Evolutionary conservation across 139 green algal genomes (phyloP).

Genomic region (Pseudopediastrum boryanum): DNA sequence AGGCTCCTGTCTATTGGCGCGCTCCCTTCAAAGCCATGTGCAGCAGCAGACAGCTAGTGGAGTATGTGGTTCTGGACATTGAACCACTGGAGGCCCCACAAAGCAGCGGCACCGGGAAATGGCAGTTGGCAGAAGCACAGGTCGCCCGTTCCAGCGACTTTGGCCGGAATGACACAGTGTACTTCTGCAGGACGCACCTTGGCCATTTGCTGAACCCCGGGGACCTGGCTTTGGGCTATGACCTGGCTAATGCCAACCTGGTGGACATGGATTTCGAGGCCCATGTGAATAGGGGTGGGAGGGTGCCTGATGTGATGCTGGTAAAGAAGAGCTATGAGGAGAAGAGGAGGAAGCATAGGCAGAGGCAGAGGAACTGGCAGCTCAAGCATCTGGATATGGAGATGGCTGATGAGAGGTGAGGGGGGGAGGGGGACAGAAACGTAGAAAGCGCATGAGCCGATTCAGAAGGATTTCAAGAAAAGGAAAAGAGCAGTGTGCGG

Average conservation of each 20-base stretch:
- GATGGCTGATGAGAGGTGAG: conserved; percentile 46
- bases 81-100: conserved; percentile 58
- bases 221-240: conserved; percentile 91
- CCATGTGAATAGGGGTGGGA: conserved; percentile 60
- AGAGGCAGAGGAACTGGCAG: conserved; percentile 67
- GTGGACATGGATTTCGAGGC: conserved; percentile 81
- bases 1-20: conserved; percentile 82
- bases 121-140: conserved; percentile 54
- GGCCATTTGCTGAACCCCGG: conserved; percentile 84
- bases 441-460: too few relatives aligned
- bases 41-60: conserved; percentile 68
- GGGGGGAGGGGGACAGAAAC: neutral
- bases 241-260: conserved; percentile 81
- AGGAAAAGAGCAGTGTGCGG: too few relatives aligned
- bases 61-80: conserved; percentile 94
- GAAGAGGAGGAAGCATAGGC: conserved; percentile 64
- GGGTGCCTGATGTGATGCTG: conserved; percentile 89
- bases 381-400: conserved; percentile 83
- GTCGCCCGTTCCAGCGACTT: conserved; percentile 89
- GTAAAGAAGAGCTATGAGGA: conserved; percentile 94
- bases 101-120: neutral
- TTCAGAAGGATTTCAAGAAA: too few relatives aligned
- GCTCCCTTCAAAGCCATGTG: conserved; percentile 71
- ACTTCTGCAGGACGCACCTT: conserved; percentile 83
- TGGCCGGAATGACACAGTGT: conserved; percentile 87